Base-by-base conservation (phyloP, 2,329 filamentous ascomycete genomes). In the Ceratocystiopsis sp. region DNA sequence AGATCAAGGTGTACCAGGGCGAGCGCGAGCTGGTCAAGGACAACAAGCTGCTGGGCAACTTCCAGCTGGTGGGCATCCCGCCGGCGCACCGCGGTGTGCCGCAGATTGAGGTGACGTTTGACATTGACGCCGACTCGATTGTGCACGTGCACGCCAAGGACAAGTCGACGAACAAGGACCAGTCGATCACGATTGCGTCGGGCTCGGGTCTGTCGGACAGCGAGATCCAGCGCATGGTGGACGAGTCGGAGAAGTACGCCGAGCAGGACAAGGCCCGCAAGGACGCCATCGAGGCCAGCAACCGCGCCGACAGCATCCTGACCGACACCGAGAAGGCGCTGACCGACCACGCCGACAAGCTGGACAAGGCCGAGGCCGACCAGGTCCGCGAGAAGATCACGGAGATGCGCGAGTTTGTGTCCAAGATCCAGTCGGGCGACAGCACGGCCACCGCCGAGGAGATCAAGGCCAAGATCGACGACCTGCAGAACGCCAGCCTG, bases 81-180 rank as follows among this genome's bases (percentile, higher is more conserved):
- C 89, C 91, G 55, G 89, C 89, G 40, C 89, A 89, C 55, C 89
- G 89, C 67, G 91, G 91, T 82, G 89, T 96, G 57, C 89, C 89
- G 55, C 91, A 96, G 69, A 95, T 96, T 51, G 91, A 96, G 78
- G 89, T 96, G 53, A 95, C 89, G 59, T 96, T 96, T 71, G 89
- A 96, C 62, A 60, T 96, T 53, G 89, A 96, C 66, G 91, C 91
- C 75, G 96, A 96, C 73, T 87, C 87, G 67, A 95, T 96, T 74
- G 91, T 95, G 71, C 95, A 95, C 75, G 86, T 96, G 63, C 93
- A 86, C 46, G 89, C 89, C 52, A 75, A 93, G 41, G 89, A 96
- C 81, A 96, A 96, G 85, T 89, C 87, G 54, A 95, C 89, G 48
- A 89, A 89, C 61, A 96, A 96, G 83, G 89, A 96, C 62, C 89